A percentile compares a stretch with the other conserved stretches of the same genome.
phyloP scores from a whole-genome alignment of 2,329 filamentous ascomycete genomes.

The Pyrenochaeta sp. region DNA sequence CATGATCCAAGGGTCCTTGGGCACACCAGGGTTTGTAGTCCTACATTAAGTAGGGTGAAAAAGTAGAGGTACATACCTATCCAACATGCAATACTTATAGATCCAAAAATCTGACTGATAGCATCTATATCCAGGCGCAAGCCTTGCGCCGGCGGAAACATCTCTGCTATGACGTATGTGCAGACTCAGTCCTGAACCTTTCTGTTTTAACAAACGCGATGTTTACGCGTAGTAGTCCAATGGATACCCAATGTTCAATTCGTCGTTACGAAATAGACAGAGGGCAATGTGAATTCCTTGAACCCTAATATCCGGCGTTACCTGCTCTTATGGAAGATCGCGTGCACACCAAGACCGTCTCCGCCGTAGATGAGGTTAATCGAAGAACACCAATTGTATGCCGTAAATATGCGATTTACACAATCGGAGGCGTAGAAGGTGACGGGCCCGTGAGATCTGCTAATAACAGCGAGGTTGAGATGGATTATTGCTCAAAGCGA shows the following conservation, averaged over 20 bases:
- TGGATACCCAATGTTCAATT: not conserved
- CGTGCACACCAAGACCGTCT: not conserved
- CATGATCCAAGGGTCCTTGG: not conserved
- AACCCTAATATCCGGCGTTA: not conserved
- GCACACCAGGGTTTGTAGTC: not conserved
- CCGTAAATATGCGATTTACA: not conserved
- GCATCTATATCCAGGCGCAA: slow-evolving; percentile 85
- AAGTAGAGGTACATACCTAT: slow-evolving; percentile 57
- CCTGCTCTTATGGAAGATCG: not conserved
- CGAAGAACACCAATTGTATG: not conserved
- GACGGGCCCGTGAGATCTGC: not conserved
- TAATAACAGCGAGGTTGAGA: not conserved
- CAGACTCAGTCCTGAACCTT: slow-evolving; percentile 1
- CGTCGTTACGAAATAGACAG: not conserved
- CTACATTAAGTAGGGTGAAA: not conserved
- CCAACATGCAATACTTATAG: slow-evolving; percentile 97
- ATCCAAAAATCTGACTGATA: slow-evolving; percentile 91
- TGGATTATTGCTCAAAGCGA: not conserved
- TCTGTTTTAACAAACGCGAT: not conserved
- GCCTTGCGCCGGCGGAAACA: slow-evolving; percentile 63
- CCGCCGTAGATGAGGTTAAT: not conserved
- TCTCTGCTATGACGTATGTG: slow-evolving; percentile 48
- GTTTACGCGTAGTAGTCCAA: not conserved
- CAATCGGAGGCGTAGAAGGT: not conserved
- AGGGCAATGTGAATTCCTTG: not conserved